Conservation (phyloP, 2,329 filamentous ascomycete species). For the Pyrenochaeta sp. region DNA sequence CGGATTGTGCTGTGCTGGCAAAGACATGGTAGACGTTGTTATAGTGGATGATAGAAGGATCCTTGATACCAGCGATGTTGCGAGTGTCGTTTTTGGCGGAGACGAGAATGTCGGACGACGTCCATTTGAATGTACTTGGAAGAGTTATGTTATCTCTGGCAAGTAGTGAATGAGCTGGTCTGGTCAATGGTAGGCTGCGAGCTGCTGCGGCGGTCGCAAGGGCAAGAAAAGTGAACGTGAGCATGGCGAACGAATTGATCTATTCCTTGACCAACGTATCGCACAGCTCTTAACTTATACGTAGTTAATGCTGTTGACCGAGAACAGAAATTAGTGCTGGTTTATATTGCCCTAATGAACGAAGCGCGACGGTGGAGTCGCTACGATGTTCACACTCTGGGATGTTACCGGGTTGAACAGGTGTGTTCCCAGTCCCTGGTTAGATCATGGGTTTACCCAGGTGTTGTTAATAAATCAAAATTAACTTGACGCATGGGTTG, state of each 20-base stretch:
- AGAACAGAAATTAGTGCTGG: background rate
- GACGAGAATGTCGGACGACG: slow-evolving; percentile 36
- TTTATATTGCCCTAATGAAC: background rate
- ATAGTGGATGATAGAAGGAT: slow-evolving; percentile 44
- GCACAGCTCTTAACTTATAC: background rate
- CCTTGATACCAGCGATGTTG: slow-evolving; percentile 43
- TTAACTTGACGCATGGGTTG: background rate
- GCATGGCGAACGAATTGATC: slow-evolving; percentile 5
- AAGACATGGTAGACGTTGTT: slow-evolving; percentile 56
- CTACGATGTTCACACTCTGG: background rate
- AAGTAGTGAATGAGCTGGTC: background rate
- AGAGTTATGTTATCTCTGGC: slow-evolving; percentile 17
- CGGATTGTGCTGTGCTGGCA: slow-evolving; percentile 47
- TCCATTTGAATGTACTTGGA: slow-evolving; percentile 43
- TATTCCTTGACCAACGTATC: background rate
- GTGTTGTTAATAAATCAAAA: background rate
- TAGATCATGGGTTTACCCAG: background rate
- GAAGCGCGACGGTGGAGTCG: background rate
- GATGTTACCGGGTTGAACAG: background rate
- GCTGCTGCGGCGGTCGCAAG: slow-evolving; percentile 19
- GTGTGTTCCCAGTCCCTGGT: background rate
- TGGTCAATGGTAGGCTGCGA: slow-evolving; percentile 5
- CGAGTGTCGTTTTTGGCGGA: slow-evolving; percentile 39
- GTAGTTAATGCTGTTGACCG: background rate
- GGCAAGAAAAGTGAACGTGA: slow-evolving; percentile 12